phyloP scores from a whole-genome alignment of 495 filamentous ascomycete species.

The Arthonia radiata region DNA sequence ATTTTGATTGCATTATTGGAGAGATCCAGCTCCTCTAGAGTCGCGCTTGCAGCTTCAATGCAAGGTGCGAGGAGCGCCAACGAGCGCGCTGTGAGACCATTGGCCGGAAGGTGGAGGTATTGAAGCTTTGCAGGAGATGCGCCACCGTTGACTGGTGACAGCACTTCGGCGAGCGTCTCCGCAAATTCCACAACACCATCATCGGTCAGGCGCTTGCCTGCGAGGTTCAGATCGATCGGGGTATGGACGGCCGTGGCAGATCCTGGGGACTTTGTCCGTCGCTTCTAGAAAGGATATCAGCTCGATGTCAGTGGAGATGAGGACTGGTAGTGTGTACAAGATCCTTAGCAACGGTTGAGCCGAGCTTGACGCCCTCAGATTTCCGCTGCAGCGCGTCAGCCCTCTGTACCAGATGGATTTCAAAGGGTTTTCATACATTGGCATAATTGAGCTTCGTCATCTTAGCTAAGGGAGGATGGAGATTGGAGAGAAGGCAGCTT shows the following conservation, averaged over 20 bases:
- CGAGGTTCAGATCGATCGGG: conserved; percentile 23
- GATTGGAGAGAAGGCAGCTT: no score
- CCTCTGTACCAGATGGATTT: no score
- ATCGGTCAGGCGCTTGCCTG: conserved; percentile 19
- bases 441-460: conserved; percentile 20
- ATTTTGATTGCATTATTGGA: conserved; percentile 21
- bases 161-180: conserved; percentile 15
- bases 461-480: conserved; percentile 1
- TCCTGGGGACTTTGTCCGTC: no score
- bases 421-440: conserved; percentile 10
- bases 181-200: conserved; percentile 19
- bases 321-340: conserved; percentile 13
- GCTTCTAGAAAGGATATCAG: no score
- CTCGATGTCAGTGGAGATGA: no score
- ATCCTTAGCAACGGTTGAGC: conserved; percentile 19
- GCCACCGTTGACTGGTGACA: conserved; percentile 11
- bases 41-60: conserved; percentile 14
- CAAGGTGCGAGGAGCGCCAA: conserved; percentile 17
- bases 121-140: conserved; percentile 17
- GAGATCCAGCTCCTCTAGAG: conserved; percentile 23
- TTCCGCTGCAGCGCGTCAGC: conserved; percentile 13
- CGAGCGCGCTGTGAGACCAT: conserved; percentile 15
- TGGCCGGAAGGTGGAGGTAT: conserved; percentile 20
- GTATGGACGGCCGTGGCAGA: no score
- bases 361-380: conserved; percentile 20